phyloP scores from a whole-genome alignment of 345 rosid species.

The Eucalyptus coolabah region DNA sequence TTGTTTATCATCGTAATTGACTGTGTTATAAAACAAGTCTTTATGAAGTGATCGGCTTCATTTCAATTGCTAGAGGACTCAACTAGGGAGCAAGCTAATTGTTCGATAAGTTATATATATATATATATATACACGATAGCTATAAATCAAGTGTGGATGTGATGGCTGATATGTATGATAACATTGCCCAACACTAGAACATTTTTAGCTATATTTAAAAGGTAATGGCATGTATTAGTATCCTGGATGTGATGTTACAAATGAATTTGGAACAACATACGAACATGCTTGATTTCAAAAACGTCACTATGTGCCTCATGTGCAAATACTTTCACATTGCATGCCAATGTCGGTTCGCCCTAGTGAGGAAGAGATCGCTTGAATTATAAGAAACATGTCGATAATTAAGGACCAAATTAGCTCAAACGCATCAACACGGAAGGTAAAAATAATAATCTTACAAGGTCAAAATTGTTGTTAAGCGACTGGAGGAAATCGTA shows the following conservation, averaged over 20 bases:
- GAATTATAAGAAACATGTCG: not conserved
- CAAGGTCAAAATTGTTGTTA: constrained; percentile 4
- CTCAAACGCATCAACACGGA: not conserved
- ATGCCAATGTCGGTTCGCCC: not conserved
- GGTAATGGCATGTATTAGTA: not conserved
- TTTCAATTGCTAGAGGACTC: too few relatives aligned
- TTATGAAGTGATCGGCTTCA: too few relatives aligned
- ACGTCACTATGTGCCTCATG: not conserved
- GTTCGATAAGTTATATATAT: not conserved
- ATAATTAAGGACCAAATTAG: not conserved
- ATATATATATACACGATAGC: not conserved
- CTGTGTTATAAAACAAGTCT: too few relatives aligned
- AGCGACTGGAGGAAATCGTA: constrained; percentile 27
- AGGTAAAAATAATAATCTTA: not conserved
- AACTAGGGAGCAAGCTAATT: too few relatives aligned
- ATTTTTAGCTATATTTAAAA: not conserved
- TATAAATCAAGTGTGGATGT: not conserved
- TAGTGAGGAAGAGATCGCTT: not conserved
- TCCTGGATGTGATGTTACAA: not conserved
- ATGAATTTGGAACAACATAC: not conserved
- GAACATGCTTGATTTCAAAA: not conserved
- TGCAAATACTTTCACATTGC: not conserved
- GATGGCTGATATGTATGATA: not conserved
- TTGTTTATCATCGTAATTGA: not conserved
- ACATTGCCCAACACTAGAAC: not conserved